Evolutionary conservation across 1,284 basidiomycete species (phyloP), one percentile per base, ranked within the genome.

Genomic region (Puccinia horiana): DNA sequence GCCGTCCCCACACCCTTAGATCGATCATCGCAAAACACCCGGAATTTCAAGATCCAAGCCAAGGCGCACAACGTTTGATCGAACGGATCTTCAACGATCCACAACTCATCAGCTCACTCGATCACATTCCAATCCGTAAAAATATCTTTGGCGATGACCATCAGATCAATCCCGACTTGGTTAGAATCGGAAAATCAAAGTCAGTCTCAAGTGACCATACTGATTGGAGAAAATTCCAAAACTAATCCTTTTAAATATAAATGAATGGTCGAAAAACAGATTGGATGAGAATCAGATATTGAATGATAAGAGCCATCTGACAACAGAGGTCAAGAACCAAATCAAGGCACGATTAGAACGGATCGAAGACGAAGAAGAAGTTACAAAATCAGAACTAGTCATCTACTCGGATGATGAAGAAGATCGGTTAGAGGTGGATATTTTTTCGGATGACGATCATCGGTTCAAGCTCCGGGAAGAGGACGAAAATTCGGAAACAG

Each of bases 361-460:
- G 37, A 58, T 58, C 26, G 75, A 76, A 40, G 52, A 58, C 6
- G 54, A 76, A 61, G 56, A 58, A 58, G 29, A 29, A 58, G n/a
- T 8, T 2, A 29, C 6, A 8, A 37, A 65, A 26, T 8, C 52
- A 1, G 32, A n/a, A 58, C 44, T 44, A 35, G 35, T 61, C 1
- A 4, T 76, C 5, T 54, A 54, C 29, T 58, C 54, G 0, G 73
- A 58, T 47, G 75, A 76, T 65, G 52, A 54, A 12, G 73, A 75
- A 18, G 73, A 58, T 35, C 42, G 52, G 4, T 4, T n/a, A n/a
- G 37, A 5, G 9, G 42, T 63, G 18, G 75, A 76, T 47, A 63
- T 76, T n/a, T 76, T 76, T 32, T 58, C 52, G 29, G 75, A 76
- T 44, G 75, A 76, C 63, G 75, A 76, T 29, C 54, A 76, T 61